Evolutionary conservation across 768 basidiomycete genomes (phyloP), one percentile per base, ranked within the genome.

Genomic region (Cystofilobasidium ferigula): DNA sequence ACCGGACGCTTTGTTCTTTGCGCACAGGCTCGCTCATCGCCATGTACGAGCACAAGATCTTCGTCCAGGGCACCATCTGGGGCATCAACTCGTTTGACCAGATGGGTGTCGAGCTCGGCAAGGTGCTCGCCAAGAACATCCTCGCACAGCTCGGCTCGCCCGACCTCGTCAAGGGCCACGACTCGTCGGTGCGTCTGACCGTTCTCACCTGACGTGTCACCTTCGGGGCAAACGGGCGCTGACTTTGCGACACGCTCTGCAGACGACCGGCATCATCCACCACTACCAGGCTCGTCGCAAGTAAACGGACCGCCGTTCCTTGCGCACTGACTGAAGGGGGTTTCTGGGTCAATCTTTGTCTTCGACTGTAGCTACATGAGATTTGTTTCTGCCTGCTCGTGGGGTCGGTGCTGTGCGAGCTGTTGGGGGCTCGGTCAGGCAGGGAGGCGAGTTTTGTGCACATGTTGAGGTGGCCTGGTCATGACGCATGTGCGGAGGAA

Each of bases 41-140:
- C 20, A 73, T 95, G 70, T 95, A 94, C 75, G 92, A 98, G 78
- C 95, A 99, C 82, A 99, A 99, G 81, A 95, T 99, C 74, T 97
- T 97, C 77, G 87, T 88, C 0, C 95, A 98, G 76, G 95, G 95
- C 74, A 86, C 88, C 53, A 81, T 98, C 66, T 98, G 92, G 93
- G 93, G 93, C 30, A 94, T 99, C 81, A 98, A 99, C 81, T 92
- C 90, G 3, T 98, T 90, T 75, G 90, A 98, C 77, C 95, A 98
- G 85, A 95, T 97, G 93, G 95, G 95, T 75, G 61, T 69, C 56
- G 64, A 67, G 47, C 64, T 68, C 51, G 60, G 57, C 16, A 63
- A 77, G 74, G 88, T 93, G 6, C 83, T 99, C 51, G 95, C 95
- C 0, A 98, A 97, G 84, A 87, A 86, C 72, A 98, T 99, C 72